These are phyloP conservation scores for Kuraishia hungarica DNA, from an alignment of 805 yeast species.

Conservation along the genomic window DNA sequence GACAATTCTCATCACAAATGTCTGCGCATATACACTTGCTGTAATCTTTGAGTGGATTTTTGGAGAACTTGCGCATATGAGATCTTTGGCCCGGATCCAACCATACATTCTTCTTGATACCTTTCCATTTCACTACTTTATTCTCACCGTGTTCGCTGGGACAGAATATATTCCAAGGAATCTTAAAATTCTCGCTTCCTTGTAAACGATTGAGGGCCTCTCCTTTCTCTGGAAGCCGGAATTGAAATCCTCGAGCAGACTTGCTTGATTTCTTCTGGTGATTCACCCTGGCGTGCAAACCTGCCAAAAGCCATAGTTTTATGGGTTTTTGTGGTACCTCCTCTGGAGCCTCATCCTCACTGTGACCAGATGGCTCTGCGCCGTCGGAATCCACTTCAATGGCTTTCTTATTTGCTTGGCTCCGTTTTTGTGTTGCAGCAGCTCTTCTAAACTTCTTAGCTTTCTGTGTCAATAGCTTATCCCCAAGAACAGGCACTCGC, in stretches of 20 bases:
- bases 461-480: background rate
- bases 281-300: slow-evolving; percentile 11
- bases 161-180: slow-evolving; percentile 26
- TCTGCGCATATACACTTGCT: slow-evolving; percentile 14
- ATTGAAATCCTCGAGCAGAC: slow-evolving; percentile 5
- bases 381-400: background rate
- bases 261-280: background rate
- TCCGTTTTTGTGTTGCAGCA: background rate
- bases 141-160: slow-evolving; percentile 17
- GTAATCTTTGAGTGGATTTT: background rate
- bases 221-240: slow-evolving; percentile 14
- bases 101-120: slow-evolving; percentile 13
- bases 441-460: background rate
- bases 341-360: background rate
- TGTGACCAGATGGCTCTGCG: background rate
- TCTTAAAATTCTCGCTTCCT: slow-evolving; percentile 13
- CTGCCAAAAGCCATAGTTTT: slow-evolving; percentile 14
- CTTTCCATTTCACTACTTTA: slow-evolving; percentile 20
- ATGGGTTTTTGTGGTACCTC: background rate
- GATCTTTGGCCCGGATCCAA: background rate
- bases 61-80: slow-evolving; percentile 1
- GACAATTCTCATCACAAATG: slow-evolving; percentile 25
- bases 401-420: background rate
- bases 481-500: background rate
- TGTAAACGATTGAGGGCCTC: slow-evolving; percentile 10